Evolutionary conservation across 2,329 filamentous ascomycete species (phyloP), one percentile per base, ranked within the genome.

Genomic region (Penicillium freii): DNA sequence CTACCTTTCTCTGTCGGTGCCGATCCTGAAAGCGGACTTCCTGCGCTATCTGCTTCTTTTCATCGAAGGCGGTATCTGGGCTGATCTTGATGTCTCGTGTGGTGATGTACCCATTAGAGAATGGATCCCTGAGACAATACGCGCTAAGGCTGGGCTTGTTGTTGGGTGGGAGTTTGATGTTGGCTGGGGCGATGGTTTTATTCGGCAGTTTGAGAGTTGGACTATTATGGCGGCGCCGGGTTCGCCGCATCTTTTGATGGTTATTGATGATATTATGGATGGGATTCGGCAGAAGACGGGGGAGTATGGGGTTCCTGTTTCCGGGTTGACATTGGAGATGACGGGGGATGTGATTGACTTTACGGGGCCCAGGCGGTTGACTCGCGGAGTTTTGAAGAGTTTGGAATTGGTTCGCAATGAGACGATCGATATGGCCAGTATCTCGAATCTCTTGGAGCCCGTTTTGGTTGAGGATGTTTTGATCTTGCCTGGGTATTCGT

Each of bases 201-300:
- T 48, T 4, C 36, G 54, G 19, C 57, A 54, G 25, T 57, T 59
- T 57, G 48, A 40, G 25, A 57, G 54, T 8, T 59, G 54, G 57
- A 50, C 45, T 3, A 46, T 59, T 34, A 51, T 57, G 57, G 57
- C 49, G 23, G 46, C 33, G 49, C 54, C 57, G 0, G 21, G 27
- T 0, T 57, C 48, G 10, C 25, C 31, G 39, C 57, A 59, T 46
- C 7, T 59, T 3, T 21, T 48, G 15, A 34, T 51, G 44, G 54
- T 59, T n/a, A 59, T 59, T n/a, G 11, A 57, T 15, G 54, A 59
- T 33, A 59, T 59, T 33, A 50, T 57, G 25, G 49, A 45, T 21
- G 54, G 39, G 11, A 36, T 56, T 33, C 25, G 17, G 15, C 25
- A 25, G 9, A 45, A 25, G 48, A 36, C 40, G 15, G 25, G 25